phyloP scores from a whole-genome alignment of 768 basidiomycete species.

The Amanita exitialis region DNA sequence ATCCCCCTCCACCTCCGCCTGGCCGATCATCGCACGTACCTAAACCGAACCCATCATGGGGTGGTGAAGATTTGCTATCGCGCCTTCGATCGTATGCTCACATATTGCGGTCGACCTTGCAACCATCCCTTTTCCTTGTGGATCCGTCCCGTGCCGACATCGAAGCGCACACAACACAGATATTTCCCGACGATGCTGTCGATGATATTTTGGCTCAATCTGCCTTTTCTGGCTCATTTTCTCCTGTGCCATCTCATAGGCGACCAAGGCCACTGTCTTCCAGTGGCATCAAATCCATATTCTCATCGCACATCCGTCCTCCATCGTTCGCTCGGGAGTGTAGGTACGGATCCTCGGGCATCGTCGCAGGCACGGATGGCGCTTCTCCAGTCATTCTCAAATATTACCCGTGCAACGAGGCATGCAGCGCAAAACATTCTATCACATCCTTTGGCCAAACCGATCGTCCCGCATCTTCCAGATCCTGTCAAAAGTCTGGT shows the following conservation, averaged over 20 bases:
- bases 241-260: conserved; percentile 77
- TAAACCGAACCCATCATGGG: conserved; percentile 54
- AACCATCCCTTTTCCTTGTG: conserved; percentile 79
- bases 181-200: conserved; percentile 81
- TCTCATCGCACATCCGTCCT: conserved; percentile 65
- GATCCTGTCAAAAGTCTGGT: conserved; percentile 89
- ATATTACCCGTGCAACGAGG: conserved; percentile 86
- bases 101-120: conserved; percentile 76
- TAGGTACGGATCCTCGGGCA: conserved; percentile 38
- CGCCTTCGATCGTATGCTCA: conserved; percentile 71
- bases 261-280: conserved; percentile 58
- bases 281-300: conserved; percentile 39
- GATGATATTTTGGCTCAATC: conserved; percentile 81
- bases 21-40: conserved; percentile 32
- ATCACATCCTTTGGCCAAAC: conserved; percentile 91
- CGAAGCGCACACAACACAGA: conserved; percentile 77
- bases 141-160: conserved; percentile 92
- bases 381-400: conserved; percentile 88
- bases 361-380: conserved; percentile 69
- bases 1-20: conserved; percentile 57
- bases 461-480: conserved; percentile 92
- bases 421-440: conserved; percentile 93
- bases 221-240: conserved; percentile 65
- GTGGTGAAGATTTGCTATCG: conserved; percentile 77
- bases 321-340: conserved; percentile 64